These are phyloP conservation scores for Aechmea fasciata DNA, from an alignment of 176 grass and related monocot genomes.

Conservation along the genomic window DNA sequence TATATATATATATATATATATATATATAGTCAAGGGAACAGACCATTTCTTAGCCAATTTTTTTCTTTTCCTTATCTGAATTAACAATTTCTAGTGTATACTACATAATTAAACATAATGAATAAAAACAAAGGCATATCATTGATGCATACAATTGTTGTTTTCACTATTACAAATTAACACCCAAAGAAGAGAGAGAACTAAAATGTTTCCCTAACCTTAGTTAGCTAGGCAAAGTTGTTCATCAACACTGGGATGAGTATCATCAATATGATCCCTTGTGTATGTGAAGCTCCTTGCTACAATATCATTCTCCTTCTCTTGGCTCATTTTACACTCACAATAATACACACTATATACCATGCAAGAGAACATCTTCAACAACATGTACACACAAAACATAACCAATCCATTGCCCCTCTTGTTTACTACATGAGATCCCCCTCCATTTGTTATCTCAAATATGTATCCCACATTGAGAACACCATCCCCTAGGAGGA, in stretches of 20 bases:
- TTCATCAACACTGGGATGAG: neutral
- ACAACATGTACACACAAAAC: neutral
- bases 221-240: neutral
- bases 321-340: constrained; percentile 28
- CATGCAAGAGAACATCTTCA: constrained; percentile 14
- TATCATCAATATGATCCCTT: neutral
- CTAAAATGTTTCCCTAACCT: neutral
- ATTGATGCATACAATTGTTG: too few species aligned
- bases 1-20: too few species aligned
- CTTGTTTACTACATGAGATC: neutral
- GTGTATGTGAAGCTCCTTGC: neutral
- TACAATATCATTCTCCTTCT: neutral
- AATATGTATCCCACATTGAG: constrained; percentile 3
- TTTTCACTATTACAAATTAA: neutral
- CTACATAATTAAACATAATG: too few species aligned
- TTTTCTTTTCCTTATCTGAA: too few species aligned
- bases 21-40: too few species aligned
- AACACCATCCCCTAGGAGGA: constrained; percentile 11
- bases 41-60: too few species aligned
- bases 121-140: too few species aligned
- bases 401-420: neutral
- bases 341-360: constrained; percentile 40
- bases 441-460: neutral
- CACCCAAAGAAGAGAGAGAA: neutral
- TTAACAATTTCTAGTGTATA: too few species aligned